phyloP scores from a whole-genome alignment of 2,329 filamentous ascomycete species.

The Aquanectria penicillioides region DNA sequence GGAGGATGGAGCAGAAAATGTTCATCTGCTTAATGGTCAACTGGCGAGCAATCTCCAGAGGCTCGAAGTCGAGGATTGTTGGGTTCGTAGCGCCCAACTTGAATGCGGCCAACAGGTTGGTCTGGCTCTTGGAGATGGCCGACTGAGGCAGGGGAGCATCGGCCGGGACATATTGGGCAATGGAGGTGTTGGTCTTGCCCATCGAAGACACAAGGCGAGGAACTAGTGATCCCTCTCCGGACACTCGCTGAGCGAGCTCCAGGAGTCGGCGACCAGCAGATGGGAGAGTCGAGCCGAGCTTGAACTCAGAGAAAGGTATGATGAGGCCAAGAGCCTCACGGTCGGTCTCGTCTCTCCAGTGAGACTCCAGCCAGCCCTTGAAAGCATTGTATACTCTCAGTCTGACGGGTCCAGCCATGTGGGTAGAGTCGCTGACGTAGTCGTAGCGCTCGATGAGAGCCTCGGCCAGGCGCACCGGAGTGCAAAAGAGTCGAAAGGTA shows the following conservation, averaged over 20 bases:
- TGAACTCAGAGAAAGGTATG: slow-evolving; percentile 79
- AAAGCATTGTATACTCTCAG: slow-evolving; percentile 95
- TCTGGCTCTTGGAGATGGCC: slow-evolving; percentile 79
- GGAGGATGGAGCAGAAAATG: slow-evolving; percentile 90
- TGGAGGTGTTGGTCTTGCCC: slow-evolving; percentile 84
- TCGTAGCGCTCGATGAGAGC: slow-evolving; percentile 91
- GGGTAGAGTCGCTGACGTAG: slow-evolving; percentile 82
- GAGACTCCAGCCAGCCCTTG: slow-evolving; percentile 96
- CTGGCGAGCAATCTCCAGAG: slow-evolving; percentile 89
- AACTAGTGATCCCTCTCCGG: slow-evolving; percentile 77
- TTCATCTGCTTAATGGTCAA: slow-evolving; percentile 91
- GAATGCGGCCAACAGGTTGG: slow-evolving; percentile 76
- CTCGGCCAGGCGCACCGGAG: slow-evolving; percentile 80
- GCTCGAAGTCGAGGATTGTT: slow-evolving; percentile 88
- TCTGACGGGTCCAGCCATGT: slow-evolving; percentile 81
- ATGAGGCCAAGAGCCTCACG: slow-evolving; percentile 80
- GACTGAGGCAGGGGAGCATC: slow-evolving; percentile 78
- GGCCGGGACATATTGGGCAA: slow-evolving; percentile 74
- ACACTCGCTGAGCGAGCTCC: slow-evolving; percentile 83
- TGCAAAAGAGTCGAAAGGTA: slow-evolving; percentile 93
- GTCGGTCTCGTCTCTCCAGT: slow-evolving; percentile 89
- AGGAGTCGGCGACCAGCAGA: slow-evolving; percentile 82
- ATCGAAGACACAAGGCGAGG: slow-evolving; percentile 86
- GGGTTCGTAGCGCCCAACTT: slow-evolving; percentile 76
- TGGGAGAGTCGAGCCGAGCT: slow-evolving; percentile 75